Base-by-base conservation (phyloP, 169 alveolate species). In the Plasmodium vivax region DNA sequence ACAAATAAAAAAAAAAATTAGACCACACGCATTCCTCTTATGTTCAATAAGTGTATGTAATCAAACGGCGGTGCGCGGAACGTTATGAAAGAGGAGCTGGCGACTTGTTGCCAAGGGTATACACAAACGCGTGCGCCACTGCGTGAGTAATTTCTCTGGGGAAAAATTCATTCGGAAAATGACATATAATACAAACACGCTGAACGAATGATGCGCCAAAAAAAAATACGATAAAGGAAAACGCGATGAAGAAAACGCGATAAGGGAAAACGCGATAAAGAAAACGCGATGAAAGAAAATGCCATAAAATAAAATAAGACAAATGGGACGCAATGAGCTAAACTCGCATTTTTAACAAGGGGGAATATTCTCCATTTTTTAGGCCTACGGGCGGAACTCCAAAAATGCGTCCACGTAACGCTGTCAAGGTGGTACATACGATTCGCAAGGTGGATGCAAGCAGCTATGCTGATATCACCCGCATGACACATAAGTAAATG, bases 261-360 rank as follows among this genome's bases (percentile, higher is more conserved):
- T 68, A 68, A 16, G 16, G 4, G 10, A 51, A 51, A 51, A 12
- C 6, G 6, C 45, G 9, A 38, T 38, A 38, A 38, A 2, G 10
- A 51, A 51, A 51, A 12, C 6, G 6, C 45, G 9, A 38, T 38
- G 6, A 38, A 38, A 27, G 32, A 68, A 68, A 68, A 68, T 16
- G 12, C 32, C n/a, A 68, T 68, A 62, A 81, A 81, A 81, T 19
- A 82, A 34, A 56, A 27, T 54, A 56, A 82, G 90, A 82, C 90
- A 82, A 82, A 56, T 51, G n/a, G 54, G 34, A 54, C 23, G 41
- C 38, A 82, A 54, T 56, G 71, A 12, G 1, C 43, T 82, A 30
- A 32, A 58, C 12, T 82, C 3, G 6, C 23, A 23, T 38, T 80
- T 79, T 62, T 79, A 34, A 43, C 27, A 79, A 79, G 85, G 19